A percentile compares a stretch with the other conserved stretches of the same genome.
Evolutionary conservation across 2,329 filamentous ascomycete species (phyloP).

Genomic region (Thielaviopsis populi): DNA sequence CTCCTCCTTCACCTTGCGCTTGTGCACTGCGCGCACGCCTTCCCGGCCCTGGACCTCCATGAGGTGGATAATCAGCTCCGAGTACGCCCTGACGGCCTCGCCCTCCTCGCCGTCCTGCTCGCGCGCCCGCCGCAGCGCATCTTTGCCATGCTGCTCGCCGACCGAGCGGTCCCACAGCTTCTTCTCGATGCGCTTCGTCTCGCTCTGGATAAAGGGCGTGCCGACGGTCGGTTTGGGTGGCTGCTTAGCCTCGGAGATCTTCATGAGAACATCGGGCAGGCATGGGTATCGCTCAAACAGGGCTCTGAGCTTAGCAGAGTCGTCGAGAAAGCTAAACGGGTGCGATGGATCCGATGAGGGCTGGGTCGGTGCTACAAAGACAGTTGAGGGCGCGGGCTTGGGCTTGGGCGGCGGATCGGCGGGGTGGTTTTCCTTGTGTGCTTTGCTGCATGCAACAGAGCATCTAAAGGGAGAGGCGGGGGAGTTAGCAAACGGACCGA

Average conservation of each 20-base stretch:
- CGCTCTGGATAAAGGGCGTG: slow-evolving; percentile 14
- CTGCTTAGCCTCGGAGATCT: slow-evolving; percentile 36
- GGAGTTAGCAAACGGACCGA: slow-evolving; percentile 15
- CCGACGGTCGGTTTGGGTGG: slow-evolving; percentile 25
- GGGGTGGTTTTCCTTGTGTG: slow-evolving; percentile 36
- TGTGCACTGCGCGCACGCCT: slow-evolving; percentile 7
- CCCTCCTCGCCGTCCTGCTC: slow-evolving; percentile 38
- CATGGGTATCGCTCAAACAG: slow-evolving; percentile 40
- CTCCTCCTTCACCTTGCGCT: slow-evolving; percentile 11
- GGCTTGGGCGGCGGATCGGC: slow-evolving; percentile 25
- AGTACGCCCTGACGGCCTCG: slow-evolving; percentile 46
- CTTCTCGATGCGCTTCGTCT: slow-evolving; percentile 21
- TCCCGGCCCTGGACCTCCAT: slow-evolving; percentile 23
- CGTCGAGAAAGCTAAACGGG: slow-evolving; percentile 38
- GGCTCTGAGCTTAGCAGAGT: slow-evolving; percentile 33
- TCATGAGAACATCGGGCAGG: slow-evolving; percentile 32
- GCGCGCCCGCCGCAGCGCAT: slow-evolving; percentile 36
- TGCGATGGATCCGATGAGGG: slow-evolving; percentile 22
- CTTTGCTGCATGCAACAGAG: slow-evolving; percentile 41
- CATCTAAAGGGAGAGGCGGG: slow-evolving; percentile 29
- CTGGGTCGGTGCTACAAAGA: slow-evolving; percentile 12
- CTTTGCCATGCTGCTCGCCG: slow-evolving; percentile 41
- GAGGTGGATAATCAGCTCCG: slow-evolving; percentile 38
- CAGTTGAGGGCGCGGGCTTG: slow-evolving; percentile 18
- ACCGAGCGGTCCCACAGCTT: slow-evolving; percentile 42